Evolutionary conservation across 2,329 filamentous ascomycete genomes (phyloP).

Genomic region (Nemania abortiva): DNA sequence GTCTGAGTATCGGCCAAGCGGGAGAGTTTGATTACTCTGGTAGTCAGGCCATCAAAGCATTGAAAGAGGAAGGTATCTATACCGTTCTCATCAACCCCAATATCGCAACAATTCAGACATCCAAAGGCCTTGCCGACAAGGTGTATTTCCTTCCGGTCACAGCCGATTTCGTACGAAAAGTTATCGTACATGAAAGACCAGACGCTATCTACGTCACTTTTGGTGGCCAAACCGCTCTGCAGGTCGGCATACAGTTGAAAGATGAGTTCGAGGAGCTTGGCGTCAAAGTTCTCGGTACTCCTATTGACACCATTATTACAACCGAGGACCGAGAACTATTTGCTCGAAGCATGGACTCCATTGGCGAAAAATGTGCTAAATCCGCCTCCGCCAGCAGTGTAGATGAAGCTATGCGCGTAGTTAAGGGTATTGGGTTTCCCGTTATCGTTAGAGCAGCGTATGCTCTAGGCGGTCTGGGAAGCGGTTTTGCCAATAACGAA

Average conservation of each 20-base stretch:
- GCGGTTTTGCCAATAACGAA: constrained; percentile 93
- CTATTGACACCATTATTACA: constrained; percentile 97
- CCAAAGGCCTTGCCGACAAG: constrained; percentile 96
- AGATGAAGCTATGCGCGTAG: constrained; percentile 88
- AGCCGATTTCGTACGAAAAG: constrained; percentile 96
- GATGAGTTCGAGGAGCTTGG: constrained; percentile 95
- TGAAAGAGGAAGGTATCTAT: constrained; percentile 98
- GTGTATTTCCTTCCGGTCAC: constrained; percentile 99
- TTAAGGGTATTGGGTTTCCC: constrained; percentile 92
- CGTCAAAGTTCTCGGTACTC: constrained; percentile 94
- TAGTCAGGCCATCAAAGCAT: constrained; percentile 96
- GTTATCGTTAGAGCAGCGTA: constrained; percentile 98
- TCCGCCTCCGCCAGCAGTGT: constrained; percentile 91
- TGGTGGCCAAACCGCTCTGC: constrained; percentile 95
- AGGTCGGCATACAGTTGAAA: constrained; percentile 96
- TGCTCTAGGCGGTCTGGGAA: constrained; percentile 92
- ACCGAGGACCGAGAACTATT: constrained; percentile 98
- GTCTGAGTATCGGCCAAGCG: constrained; percentile 96
- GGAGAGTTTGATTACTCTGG: constrained; percentile 99
- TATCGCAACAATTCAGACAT: constrained; percentile 98
- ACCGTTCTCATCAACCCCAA: constrained; percentile 99
- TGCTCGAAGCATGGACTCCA: constrained; percentile 97
- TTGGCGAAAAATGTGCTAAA: constrained; percentile 97
- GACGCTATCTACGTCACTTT: constrained; percentile 99
- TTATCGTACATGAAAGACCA: constrained; percentile 92